Conservation (phyloP, 108 stramenopile genomes). For the Nitzschia inconspicua region DNA sequence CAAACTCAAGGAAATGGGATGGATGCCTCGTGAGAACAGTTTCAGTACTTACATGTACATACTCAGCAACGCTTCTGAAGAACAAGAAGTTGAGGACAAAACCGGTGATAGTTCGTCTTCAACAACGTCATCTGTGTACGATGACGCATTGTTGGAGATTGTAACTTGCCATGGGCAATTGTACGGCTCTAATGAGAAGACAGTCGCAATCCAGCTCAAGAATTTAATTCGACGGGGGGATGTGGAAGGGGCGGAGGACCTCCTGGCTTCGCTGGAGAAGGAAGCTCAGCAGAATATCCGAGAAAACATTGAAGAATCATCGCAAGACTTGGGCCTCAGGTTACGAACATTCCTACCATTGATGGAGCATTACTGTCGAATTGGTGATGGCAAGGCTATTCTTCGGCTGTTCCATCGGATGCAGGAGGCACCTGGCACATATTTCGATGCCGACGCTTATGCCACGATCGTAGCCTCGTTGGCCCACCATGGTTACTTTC, state of each 20-base stretch:
- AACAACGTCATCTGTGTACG: background rate
- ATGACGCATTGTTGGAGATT: slow-evolving; percentile 50
- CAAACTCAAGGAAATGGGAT: slow-evolving; percentile 47
- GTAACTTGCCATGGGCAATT: slow-evolving; percentile 73
- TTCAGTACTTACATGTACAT: slow-evolving; percentile 59
- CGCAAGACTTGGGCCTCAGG: background rate
- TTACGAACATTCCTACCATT: slow-evolving; percentile 81
- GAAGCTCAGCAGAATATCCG: slow-evolving; percentile 7
- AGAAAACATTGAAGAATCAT: background rate
- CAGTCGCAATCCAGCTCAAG: slow-evolving; percentile 65
- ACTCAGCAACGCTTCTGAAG: background rate
- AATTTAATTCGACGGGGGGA: slow-evolving; percentile 53
- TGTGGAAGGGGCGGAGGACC: slow-evolving; percentile 59
- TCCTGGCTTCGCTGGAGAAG: slow-evolving; percentile 39
- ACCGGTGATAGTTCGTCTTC: too few species aligned
- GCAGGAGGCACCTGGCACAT: slow-evolving; percentile 42
- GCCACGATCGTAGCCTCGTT: slow-evolving; percentile 50
- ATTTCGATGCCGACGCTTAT: slow-evolving; percentile 70
- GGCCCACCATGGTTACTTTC: slow-evolving; percentile 64
- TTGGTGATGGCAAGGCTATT: slow-evolving; percentile 45
- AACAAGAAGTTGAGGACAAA: background rate
- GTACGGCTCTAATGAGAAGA: slow-evolving; percentile 73
- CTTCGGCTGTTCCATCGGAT: slow-evolving; percentile 60
- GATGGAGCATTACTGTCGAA: slow-evolving; percentile 57
- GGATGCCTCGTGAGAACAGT: slow-evolving; percentile 28